phyloP scores from a whole-genome alignment of 768 basidiomycete genomes.

The Suillus alpinus region DNA sequence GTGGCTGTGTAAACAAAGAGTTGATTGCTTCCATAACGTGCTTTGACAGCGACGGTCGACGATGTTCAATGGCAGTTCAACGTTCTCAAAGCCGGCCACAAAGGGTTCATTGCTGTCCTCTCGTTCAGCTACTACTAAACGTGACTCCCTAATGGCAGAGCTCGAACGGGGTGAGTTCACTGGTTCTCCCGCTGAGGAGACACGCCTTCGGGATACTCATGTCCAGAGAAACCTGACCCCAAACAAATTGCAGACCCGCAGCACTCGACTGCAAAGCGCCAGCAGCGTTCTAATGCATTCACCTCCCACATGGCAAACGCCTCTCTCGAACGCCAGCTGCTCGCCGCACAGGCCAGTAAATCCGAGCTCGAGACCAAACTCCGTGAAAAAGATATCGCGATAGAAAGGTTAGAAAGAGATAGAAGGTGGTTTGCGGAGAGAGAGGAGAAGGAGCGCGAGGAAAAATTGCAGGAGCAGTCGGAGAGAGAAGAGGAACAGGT shows the following conservation, averaged over 20 bases:
- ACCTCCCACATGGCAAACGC: constrained; percentile 60
- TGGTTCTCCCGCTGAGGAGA: neutral
- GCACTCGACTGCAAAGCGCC: constrained; percentile 62
- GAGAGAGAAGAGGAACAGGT: constrained; percentile 63
- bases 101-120: constrained; percentile 4
- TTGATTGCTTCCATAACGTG: neutral
- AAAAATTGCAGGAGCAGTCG: constrained; percentile 56
- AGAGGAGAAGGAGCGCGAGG: constrained; percentile 65
- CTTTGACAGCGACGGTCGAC: neutral
- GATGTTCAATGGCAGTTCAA: constrained; percentile 2
- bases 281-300: constrained; percentile 61
- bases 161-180: constrained; percentile 54
- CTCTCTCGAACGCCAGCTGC: constrained; percentile 65
- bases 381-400: constrained; percentile 56
- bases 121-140: constrained; percentile 44
- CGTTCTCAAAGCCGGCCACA: neutral
- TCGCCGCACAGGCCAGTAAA: constrained; percentile 57
- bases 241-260: constrained; percentile 50
- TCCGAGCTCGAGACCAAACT: constrained; percentile 67
- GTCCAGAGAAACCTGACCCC: constrained; percentile 1
- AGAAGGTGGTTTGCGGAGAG: constrained; percentile 65
- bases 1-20: neutral
- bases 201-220: neutral
- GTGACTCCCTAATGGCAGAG: constrained; percentile 66
- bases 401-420: constrained; percentile 70